Conservation (phyloP, 768 basidiomycete species). For the Xanthoconium purpureum region DNA sequence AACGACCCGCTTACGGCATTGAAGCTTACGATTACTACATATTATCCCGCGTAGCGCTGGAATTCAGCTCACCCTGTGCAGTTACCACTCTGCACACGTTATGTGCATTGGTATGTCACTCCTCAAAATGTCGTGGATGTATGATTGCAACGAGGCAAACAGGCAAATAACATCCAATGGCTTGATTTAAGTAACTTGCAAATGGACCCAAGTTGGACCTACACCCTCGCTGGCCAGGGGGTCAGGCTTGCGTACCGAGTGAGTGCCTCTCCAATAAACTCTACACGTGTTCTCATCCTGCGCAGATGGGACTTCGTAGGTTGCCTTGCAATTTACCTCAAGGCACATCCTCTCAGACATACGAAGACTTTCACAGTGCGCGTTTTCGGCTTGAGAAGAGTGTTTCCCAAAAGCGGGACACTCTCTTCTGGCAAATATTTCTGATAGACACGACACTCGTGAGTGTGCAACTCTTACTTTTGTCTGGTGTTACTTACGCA, state of each 20-base stretch:
- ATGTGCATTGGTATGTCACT: constrained; percentile 50
- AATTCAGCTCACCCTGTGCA: constrained; percentile 41
- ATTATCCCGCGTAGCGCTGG: constrained; percentile 52
- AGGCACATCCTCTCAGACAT: neutral
- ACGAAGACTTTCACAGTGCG: constrained; percentile 53
- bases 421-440: constrained; percentile 71
- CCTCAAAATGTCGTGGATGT: neutral
- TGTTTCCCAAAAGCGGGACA: constrained; percentile 45
- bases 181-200: constrained; percentile 55
- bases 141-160: neutral
- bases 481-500: neutral
- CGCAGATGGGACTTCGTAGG: constrained; percentile 56
- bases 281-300: neutral
- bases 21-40: constrained; percentile 63
- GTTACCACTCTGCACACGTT: constrained; percentile 56
- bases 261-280: constrained; percentile 21
- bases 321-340: neutral
- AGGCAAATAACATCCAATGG: constrained; percentile 46
- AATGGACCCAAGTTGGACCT: constrained; percentile 45
- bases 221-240: constrained; percentile 57
- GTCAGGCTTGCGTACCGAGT: constrained; percentile 61
- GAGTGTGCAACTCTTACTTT: constrained; percentile 9
- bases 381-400: constrained; percentile 56
- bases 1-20: constrained; percentile 43
- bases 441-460: constrained; percentile 61